Evolutionary conservation across 148 eudicot genomes (phyloP).

Genomic region (Limonium bicolor): DNA sequence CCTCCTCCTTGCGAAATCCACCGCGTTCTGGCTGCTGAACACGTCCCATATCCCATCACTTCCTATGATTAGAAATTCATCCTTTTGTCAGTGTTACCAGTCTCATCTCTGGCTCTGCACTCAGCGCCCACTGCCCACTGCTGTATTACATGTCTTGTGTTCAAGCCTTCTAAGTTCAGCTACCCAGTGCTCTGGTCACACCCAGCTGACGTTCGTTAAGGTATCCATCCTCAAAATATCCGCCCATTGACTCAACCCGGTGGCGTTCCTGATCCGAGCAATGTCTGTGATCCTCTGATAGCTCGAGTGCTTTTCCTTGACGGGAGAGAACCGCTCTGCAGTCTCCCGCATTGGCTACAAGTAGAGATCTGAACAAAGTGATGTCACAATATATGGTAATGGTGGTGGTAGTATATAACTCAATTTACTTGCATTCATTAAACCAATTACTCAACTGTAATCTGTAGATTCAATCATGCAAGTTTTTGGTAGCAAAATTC

Average conservation of each 20-base stretch:
- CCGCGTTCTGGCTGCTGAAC: conserved; percentile 81
- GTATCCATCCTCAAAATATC: conserved; percentile 60
- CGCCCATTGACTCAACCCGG: conserved; percentile 81
- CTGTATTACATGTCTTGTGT: conserved; percentile 29
- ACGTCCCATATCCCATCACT: conserved; percentile 92
- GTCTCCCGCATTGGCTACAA: conserved; percentile 96
- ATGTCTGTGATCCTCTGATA: conserved; percentile 92
- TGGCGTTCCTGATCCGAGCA: conserved; percentile 44
- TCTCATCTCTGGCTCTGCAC: conserved; percentile 79
- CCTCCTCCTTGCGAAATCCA: conserved; percentile 64
- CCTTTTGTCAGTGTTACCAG: conserved; percentile 51
- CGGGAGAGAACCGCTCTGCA: conserved; percentile 85
- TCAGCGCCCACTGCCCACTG: conserved; percentile 52
- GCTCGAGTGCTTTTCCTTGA: conserved; percentile 55
- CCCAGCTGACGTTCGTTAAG: conserved; percentile 80
- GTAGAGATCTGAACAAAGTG: conserved; percentile 59
- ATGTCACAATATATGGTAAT: conserved; percentile 13
- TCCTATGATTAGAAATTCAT: conserved; percentile 71
- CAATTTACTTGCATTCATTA: too few relatives aligned
- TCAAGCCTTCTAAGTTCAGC: conserved; percentile 82
- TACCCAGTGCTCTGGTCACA: conserved; percentile 82
- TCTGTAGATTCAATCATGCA: too few relatives aligned
- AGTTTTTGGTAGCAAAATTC: too few relatives aligned
- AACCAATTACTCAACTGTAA: too few relatives aligned
- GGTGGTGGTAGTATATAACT: too few relatives aligned